Evolutionary conservation across 345 rosid species (phyloP).

Genomic region (Clarkia xantiana): DNA sequence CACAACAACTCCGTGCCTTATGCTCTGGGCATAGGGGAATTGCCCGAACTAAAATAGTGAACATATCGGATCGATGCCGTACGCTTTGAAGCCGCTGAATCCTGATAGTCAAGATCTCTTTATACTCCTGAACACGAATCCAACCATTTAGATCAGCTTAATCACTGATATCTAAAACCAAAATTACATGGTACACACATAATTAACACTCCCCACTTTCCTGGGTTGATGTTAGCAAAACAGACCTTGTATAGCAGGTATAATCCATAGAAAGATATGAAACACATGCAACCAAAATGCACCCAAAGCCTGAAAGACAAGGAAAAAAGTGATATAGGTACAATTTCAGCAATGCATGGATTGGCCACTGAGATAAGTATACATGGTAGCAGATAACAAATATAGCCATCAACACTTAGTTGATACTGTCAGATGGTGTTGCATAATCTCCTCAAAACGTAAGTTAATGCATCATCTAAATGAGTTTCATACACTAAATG

Average conservation of each 20-base stretch:
- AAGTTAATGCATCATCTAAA: no score
- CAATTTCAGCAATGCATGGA: background rate
- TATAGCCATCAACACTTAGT: no score
- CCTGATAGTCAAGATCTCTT: slow-evolving; percentile 46
- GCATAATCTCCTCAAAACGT: no score
- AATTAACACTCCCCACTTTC: no score
- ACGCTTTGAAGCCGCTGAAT: slow-evolving; percentile 36
- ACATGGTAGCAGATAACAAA: no score
- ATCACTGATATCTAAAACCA: no score
- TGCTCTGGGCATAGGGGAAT: slow-evolving; percentile 58
- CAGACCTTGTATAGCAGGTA: slow-evolving; percentile 56
- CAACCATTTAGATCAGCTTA: slow-evolving; percentile 16
- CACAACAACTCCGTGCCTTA: slow-evolving; percentile 38
- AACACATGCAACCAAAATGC: slow-evolving; percentile 72
- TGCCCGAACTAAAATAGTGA: slow-evolving; percentile 60
- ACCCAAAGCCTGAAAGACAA: slow-evolving; percentile 65
- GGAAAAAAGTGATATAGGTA: background rate
- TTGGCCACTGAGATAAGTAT: background rate
- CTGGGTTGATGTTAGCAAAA: background rate
- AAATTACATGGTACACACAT: background rate
- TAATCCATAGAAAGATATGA: slow-evolving; percentile 59
- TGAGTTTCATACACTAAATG: no score
- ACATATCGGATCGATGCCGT: slow-evolving; percentile 59
- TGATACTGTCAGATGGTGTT: no score
- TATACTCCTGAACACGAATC: slow-evolving; percentile 54